Conservation (phyloP, 352 stramenopile genomes). For the Phytophthora palmivora region DNA sequence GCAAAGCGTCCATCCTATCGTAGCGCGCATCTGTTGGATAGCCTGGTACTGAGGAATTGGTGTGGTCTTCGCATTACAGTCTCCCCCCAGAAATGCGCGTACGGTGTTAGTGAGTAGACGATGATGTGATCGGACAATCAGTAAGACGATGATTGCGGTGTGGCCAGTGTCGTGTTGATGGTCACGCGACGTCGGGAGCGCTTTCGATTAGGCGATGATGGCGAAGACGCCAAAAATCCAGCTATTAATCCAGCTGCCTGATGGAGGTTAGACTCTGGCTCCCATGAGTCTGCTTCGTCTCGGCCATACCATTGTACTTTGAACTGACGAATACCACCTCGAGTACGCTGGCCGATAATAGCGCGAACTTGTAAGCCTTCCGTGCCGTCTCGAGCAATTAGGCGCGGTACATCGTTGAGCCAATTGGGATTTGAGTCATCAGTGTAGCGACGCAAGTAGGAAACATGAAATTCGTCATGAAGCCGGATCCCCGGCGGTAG, state of each 20-base stretch:
- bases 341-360: neutral
- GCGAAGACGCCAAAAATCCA: neutral
- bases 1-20: no score
- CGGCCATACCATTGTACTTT: neutral
- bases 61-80: constrained; percentile 11
- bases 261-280: no score
- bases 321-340: neutral
- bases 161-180: neutral
- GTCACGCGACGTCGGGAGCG: neutral
- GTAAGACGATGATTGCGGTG: neutral
- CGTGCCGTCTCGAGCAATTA: neutral
- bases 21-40: no score
- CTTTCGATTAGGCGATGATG: neutral
- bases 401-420: neutral
- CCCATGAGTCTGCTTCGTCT: constrained; percentile 1
- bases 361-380: neutral
- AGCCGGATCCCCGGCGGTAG: neutral
- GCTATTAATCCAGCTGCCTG: neutral
- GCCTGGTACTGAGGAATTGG: neutral
- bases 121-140: neutral
- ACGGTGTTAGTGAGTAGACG: neutral
- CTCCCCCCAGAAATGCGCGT: neutral
- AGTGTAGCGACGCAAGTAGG: neutral
- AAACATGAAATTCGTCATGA: neutral
- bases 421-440: neutral